phyloP scores from a whole-genome alignment of 495 filamentous ascomycete genomes.

The Neurospora tetrasperma region DNA sequence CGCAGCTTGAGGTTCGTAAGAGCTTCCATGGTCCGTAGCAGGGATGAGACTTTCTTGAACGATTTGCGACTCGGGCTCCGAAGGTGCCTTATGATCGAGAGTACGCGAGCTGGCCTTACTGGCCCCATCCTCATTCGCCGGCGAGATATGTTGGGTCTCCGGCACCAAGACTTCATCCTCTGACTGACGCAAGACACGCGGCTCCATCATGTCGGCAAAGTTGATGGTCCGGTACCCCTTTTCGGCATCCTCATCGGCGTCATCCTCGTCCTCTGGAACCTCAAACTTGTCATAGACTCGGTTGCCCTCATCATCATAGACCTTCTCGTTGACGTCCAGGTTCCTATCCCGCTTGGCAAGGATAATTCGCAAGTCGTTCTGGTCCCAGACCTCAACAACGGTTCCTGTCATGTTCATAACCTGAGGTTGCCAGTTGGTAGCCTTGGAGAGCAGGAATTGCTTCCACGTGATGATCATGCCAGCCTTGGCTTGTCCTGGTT shows the following conservation, averaged over 20 bases:
- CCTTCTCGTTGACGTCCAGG: conserved; percentile 36
- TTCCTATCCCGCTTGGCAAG: conserved; percentile 62
- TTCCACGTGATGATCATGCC: conserved; percentile 76
- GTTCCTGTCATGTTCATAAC: conserved; percentile 58
- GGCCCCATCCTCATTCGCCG: neutral
- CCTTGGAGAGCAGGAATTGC: conserved; percentile 60
- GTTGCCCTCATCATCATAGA: conserved; percentile 33
- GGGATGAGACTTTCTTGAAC: conserved; percentile 12
- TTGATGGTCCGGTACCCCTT: conserved; percentile 27
- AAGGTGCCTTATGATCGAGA: conserved; percentile 7
- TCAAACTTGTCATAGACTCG: conserved; percentile 41
- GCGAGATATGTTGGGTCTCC: neutral
- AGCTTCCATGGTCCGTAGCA: conserved; percentile 5
- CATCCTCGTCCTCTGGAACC: conserved; percentile 30
- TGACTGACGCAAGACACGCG: conserved; percentile 28
- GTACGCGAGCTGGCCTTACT: conserved; percentile 3
- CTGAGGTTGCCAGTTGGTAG: conserved; percentile 67
- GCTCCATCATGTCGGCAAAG: conserved; percentile 35
- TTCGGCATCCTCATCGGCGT: conserved; percentile 16
- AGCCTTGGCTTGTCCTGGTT: conserved; percentile 38
- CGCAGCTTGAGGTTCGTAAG: neutral
- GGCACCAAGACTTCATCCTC: neutral
- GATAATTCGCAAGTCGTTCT: conserved; percentile 41
- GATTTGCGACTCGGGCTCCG: conserved; percentile 2
- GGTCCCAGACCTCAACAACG: conserved; percentile 41